Percentiles rank a stretch among this genome's conserved stretches.
Conservation (phyloP, 257 asterid genomes). For the Solanum chaucha region DNA sequence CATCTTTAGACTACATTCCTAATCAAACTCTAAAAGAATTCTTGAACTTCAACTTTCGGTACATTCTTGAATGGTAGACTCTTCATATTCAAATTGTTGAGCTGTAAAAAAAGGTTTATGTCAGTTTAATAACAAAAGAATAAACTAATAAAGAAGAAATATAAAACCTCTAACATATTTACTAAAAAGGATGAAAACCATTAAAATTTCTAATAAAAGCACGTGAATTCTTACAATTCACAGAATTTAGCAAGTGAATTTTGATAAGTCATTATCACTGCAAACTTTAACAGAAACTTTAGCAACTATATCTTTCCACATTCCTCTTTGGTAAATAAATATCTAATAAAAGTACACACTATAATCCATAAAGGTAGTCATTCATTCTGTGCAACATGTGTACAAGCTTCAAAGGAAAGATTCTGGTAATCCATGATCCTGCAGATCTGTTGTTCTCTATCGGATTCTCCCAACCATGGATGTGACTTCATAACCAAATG, state of each 20-base stretch:
- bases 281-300: too few relatives aligned
- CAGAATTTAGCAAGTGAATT: background rate
- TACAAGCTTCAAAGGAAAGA: constrained; percentile 90
- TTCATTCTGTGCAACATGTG: constrained; percentile 95
- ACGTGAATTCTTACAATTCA: background rate
- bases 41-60: background rate
- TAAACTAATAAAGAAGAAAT: background rate
- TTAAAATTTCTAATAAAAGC: background rate
- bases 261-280: background rate
- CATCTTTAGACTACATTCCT: background rate
- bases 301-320: constrained; percentile 45
- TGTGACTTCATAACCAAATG: constrained; percentile 64
- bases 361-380: constrained; percentile 70
- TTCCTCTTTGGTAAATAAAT: constrained; percentile 48
- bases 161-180: background rate
- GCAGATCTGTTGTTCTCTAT: constrained; percentile 71
- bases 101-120: background rate
- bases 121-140: background rate
- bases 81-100: background rate
- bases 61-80: background rate
- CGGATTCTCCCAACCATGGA: constrained; percentile 80
- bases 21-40: too few relatives aligned
- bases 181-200: background rate
- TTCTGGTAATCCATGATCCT: constrained; percentile 94
- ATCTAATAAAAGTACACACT: constrained; percentile 53